A percentile compares a stretch with the other conserved stretches of the same genome.
Evolutionary conservation across 345 rosid genomes (phyloP).

Genomic region (Murraya paniculata): DNA sequence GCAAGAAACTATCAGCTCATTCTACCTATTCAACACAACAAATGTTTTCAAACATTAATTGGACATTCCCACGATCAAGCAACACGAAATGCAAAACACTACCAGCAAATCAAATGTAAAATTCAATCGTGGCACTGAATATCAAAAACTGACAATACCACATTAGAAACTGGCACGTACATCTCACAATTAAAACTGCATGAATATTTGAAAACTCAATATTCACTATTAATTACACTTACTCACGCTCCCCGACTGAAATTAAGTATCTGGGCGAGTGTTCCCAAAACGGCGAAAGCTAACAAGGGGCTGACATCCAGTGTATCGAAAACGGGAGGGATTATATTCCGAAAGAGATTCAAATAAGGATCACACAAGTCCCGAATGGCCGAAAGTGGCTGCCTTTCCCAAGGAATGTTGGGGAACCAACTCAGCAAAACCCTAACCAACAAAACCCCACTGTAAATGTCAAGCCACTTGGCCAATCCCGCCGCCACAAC

Average conservation of each 20-base stretch:
- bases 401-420: slow-evolving; percentile 87
- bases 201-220: not conserved
- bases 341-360: slow-evolving; percentile 78
- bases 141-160: not conserved
- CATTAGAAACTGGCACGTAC: not conserved
- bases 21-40: not conserved
- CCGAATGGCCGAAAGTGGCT: slow-evolving; percentile 78
- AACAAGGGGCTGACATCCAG: slow-evolving; percentile 84
- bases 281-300: slow-evolving; percentile 78
- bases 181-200: not conserved
- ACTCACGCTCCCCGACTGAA: slow-evolving; percentile 36
- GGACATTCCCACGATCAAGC: not conserved
- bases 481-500: slow-evolving; percentile 85
- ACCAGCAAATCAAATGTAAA: not conserved
- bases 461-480: slow-evolving; percentile 87
- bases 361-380: slow-evolving; percentile 88
- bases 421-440: slow-evolving; percentile 97
- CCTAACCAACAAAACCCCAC: slow-evolving; percentile 87
- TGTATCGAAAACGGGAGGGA: slow-evolving; percentile 75
- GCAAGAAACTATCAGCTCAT: not conserved
- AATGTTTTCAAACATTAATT: not conserved
- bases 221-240: not conserved
- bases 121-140: not conserved
- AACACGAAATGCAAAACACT: not conserved
- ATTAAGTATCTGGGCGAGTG: slow-evolving; percentile 64